A percentile compares a stretch with the other conserved stretches of the same genome.
Evolutionary conservation across 768 basidiomycete species (phyloP).

Genomic region (Trametes cinnabarina): DNA sequence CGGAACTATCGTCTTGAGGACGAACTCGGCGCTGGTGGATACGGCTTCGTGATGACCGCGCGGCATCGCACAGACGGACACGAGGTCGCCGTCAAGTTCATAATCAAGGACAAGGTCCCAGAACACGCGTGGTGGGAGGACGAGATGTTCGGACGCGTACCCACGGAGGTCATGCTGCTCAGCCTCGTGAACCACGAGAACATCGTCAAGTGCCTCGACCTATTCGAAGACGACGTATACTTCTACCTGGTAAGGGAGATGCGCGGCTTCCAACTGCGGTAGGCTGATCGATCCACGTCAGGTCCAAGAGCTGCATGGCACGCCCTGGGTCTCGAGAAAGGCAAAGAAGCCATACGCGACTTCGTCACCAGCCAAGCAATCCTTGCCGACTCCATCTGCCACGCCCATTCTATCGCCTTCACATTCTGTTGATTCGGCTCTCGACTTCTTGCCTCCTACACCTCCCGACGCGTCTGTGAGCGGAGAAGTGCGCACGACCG

Average conservation of each 20-base stretch:
- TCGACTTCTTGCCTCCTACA: slow-evolving; percentile 43
- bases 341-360: slow-evolving; percentile 33
- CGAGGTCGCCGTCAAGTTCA: slow-evolving; percentile 95
- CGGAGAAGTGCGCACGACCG: background rate
- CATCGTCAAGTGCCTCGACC: slow-evolving; percentile 78
- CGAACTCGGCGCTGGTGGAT: slow-evolving; percentile 88
- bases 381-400: slow-evolving; percentile 49
- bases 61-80: slow-evolving; percentile 51
- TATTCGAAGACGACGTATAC: slow-evolving; percentile 80
- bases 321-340: slow-evolving; percentile 68
- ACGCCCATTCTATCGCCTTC: slow-evolving; percentile 60
- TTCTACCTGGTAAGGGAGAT: slow-evolving; percentile 75
- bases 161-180: slow-evolving; percentile 80
- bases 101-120: slow-evolving; percentile 71
- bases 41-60: slow-evolving; percentile 93
- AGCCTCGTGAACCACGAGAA: slow-evolving; percentile 72
- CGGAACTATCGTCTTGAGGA: slow-evolving; percentile 61
- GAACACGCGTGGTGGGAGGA: slow-evolving; percentile 65
- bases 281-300: slow-evolving; percentile 30
- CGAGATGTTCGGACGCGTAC: slow-evolving; percentile 59
- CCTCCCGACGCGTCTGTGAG: slow-evolving; percentile 29
- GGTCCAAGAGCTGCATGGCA: slow-evolving; percentile 92
- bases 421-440: slow-evolving; percentile 45
- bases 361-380: slow-evolving; percentile 28
- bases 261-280: slow-evolving; percentile 6